phyloP scores from a whole-genome alignment of 352 stramenopile genomes.

The Aphanomyces astaci region DNA sequence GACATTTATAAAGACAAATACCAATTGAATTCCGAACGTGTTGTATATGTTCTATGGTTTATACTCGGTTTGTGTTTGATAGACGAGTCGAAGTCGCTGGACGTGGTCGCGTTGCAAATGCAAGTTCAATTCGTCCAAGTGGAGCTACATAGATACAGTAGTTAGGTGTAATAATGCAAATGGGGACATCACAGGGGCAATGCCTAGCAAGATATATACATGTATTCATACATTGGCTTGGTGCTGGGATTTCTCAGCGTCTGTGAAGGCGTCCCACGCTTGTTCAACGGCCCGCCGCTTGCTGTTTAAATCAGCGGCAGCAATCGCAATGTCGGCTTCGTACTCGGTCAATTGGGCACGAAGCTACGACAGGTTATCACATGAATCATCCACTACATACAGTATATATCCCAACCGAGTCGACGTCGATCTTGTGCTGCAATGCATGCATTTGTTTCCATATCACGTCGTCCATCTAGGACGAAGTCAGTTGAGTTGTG shows the following conservation, averaged over 20 bases:
- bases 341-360: slow-evolving; percentile 12
- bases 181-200: too few species aligned
- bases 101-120: slow-evolving; percentile 11
- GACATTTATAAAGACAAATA: not conserved
- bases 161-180: too few species aligned
- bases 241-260: slow-evolving; percentile 16
- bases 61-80: not conserved
- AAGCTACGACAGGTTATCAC: too few species aligned
- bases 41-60: slow-evolving; percentile 12
- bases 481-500: not conserved
- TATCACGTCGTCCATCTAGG: slow-evolving; percentile 6
- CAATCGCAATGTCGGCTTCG: slow-evolving; percentile 10
- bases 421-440: slow-evolving; percentile 1
- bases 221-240: slow-evolving; percentile 12
- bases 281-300: not conserved
- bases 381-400: too few species aligned
- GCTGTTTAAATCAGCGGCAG: not conserved
- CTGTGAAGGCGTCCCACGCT: slow-evolving; percentile 9
- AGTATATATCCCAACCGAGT: not conserved
- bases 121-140: slow-evolving; percentile 12
- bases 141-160: slow-evolving; percentile 1
- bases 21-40: not conserved
- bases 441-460: slow-evolving; percentile 16
- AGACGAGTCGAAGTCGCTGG: slow-evolving; percentile 6
- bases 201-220: too few species aligned